Evolutionary conservation across 2,329 filamentous ascomycete genomes (phyloP).

Genomic region (Fusarium ramigenum): DNA sequence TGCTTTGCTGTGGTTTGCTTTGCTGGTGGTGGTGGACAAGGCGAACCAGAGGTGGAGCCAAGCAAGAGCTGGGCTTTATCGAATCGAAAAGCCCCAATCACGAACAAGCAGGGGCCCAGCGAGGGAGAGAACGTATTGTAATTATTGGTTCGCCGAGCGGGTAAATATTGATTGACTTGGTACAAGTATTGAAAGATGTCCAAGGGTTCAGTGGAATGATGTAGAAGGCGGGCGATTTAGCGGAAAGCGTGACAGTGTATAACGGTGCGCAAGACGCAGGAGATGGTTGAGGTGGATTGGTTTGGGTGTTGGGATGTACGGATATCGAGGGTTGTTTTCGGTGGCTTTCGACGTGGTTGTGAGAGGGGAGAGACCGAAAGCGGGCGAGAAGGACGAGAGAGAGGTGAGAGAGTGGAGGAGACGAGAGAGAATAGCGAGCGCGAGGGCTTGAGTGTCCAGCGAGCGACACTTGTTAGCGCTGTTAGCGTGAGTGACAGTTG

Average conservation of each 20-base stretch:
- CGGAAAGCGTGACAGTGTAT: slow-evolving; percentile 13
- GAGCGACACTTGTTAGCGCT: slow-evolving; percentile 16
- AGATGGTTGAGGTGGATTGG: not conserved
- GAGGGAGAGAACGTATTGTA: slow-evolving; percentile 13
- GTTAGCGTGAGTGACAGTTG: slow-evolving; percentile 32
- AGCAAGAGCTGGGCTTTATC: slow-evolving; percentile 30
- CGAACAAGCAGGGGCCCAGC: not conserved
- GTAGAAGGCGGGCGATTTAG: slow-evolving; percentile 17
- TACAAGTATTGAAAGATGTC: not conserved
- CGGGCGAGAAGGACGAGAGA: slow-evolving; percentile 13
- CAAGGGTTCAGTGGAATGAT: slow-evolving; percentile 2
- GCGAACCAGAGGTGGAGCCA: slow-evolving; percentile 33
- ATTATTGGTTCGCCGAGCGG: slow-evolving; percentile 15
- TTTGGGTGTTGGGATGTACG: not conserved
- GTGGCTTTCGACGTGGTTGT: slow-evolving; percentile 36
- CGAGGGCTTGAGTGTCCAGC: slow-evolving; percentile 13
- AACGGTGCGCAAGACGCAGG: slow-evolving; percentile 18
- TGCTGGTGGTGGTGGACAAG: slow-evolving; percentile 23
- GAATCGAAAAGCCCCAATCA: slow-evolving; percentile 23
- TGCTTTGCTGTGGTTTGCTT: slow-evolving; percentile 5
- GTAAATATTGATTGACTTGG: slow-evolving; percentile 1
- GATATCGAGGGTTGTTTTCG: slow-evolving; percentile 30
- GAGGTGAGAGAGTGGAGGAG: not conserved
- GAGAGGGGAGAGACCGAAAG: slow-evolving; percentile 35
- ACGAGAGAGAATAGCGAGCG: not conserved